Base-by-base conservation (phyloP, 2,329 filamentous ascomycete genomes). In the Sporothrix schenckii region DNA sequence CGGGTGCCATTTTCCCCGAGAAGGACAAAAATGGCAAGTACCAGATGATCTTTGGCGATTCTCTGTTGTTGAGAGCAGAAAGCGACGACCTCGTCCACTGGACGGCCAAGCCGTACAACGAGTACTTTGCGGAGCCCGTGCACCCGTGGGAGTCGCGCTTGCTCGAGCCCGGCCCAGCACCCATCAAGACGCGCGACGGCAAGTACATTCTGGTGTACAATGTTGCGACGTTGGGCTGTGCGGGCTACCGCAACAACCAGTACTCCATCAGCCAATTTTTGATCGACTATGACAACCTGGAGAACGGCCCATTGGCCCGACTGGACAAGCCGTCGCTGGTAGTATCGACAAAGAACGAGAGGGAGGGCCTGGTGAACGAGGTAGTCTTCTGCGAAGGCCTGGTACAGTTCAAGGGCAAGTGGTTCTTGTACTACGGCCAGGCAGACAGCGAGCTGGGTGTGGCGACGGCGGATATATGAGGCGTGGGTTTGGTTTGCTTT, bases 191-290 rank as follows among this genome's bases (percentile, higher is more conserved):
- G n/a, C n/a, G 39, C n/a, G 66, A 68, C 66, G 66, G 52, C 66
- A 41, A 47, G 30, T 56, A 52, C 47, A 68, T 68, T 52, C 50
- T 68, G 47, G 66, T 68, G 50, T 68, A 68, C 52, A 68, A 68
- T 21, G 66, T 34, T 6, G 66, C 66, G 13, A 56, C 50, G 1
- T 52, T 60, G 39, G 70, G 70, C 13, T 49, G 54, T 21, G 49
- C 70, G 14, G 70, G 70, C 9, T 71, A 44, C 52, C 60, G 67
- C 19, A 61, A 69, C 56, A 60, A 69, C 41, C 66, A 71, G 44
- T 71, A 71, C 67, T 71, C 70, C 16, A 67, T 71, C 60, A 60
- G 70, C 50, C 67, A 71, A 61, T 67, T 71, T 30, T 47, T 71
- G 24, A 30, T 71, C 47, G 70, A 71, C 66, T 41, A 50, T 16